Evolutionary conservation across 2,329 filamentous ascomycete genomes (phyloP).

Genomic region (Colletotrichum tabaci): DNA sequence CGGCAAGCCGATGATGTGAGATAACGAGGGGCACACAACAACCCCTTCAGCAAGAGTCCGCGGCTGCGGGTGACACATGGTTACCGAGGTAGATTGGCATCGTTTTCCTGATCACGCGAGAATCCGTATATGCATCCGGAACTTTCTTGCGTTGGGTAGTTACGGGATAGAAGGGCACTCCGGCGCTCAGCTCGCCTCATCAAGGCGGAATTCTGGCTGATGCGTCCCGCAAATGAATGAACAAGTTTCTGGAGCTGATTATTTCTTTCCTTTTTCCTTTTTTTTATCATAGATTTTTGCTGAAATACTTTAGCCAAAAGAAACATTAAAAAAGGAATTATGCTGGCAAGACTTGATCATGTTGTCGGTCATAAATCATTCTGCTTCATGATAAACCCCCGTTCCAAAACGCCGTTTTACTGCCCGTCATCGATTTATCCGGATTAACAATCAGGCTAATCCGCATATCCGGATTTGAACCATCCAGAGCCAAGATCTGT

Average conservation of each 20-base stretch:
- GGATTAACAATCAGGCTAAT: background rate
- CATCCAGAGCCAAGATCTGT: background rate
- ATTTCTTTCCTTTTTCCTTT: no score
- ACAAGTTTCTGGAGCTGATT: no score
- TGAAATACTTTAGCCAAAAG: background rate
- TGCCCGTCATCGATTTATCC: background rate
- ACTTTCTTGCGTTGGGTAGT: no score
- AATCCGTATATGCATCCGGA: no score
- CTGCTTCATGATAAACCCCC: background rate
- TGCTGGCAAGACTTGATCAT: background rate
- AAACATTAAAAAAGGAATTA: background rate
- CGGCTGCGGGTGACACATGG: background rate
- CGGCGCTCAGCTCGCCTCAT: no score
- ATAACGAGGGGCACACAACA: background rate
- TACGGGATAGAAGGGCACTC: no score
- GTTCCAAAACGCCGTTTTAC: background rate
- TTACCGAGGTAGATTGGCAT: no score
- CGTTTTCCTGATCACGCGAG: no score
- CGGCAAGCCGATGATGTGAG: background rate
- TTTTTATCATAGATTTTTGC: background rate
- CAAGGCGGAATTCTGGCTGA: no score
- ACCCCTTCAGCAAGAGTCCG: background rate
- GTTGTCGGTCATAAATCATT: background rate
- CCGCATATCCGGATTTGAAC: background rate
- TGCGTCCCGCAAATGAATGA: no score